These are phyloP conservation scores for Rugosomyces carneus DNA, from an alignment of 1,284 basidiomycete genomes.

Conservation along the genomic window DNA sequence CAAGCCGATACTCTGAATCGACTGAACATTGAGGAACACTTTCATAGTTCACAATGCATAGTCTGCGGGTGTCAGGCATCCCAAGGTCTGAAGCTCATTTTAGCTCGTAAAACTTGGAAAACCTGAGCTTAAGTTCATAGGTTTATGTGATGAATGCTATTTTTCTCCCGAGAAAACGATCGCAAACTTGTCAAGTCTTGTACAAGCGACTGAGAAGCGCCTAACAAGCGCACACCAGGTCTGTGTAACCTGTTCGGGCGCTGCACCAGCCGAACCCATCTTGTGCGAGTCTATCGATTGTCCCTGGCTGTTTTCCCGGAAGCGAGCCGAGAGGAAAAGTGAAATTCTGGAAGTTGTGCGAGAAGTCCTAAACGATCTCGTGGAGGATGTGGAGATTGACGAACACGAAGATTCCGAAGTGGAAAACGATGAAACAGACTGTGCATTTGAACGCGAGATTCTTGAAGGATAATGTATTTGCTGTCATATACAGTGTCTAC, in stretches of 20 bases:
- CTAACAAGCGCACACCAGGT: conserved; percentile 56
- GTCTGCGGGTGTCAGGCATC: conserved; percentile 55
- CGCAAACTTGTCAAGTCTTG: conserved; percentile 51
- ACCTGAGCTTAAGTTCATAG: conserved; percentile 29
- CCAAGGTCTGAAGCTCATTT: conserved; percentile 38
- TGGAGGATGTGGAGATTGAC: conserved; percentile 19
- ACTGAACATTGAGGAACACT: conserved; percentile 70
- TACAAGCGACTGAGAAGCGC: conserved; percentile 53
- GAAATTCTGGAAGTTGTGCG: conserved; percentile 34
- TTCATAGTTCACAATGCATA: conserved; percentile 66
- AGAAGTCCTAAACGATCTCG: conserved; percentile 26
- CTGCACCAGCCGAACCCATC: conserved; percentile 53
- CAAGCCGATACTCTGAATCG: conserved; percentile 27
- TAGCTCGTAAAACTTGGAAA: neutral
- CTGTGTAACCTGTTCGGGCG: conserved; percentile 65
- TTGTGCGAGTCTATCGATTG: conserved; percentile 83
- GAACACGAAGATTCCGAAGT: neutral
- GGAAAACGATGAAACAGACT: conserved; percentile 3
- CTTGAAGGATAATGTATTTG: neutral
- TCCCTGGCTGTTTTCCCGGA: conserved; percentile 71
- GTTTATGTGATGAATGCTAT: conserved; percentile 63
- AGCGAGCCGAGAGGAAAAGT: conserved; percentile 55
- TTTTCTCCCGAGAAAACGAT: conserved; percentile 49
- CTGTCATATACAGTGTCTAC: neutral
- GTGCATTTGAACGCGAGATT: conserved; percentile 8